Evolutionary conservation across 2,329 filamentous ascomycete species (phyloP), one percentile per base, ranked within the genome.

Genomic region (Trichoderma afroharzianum): DNA sequence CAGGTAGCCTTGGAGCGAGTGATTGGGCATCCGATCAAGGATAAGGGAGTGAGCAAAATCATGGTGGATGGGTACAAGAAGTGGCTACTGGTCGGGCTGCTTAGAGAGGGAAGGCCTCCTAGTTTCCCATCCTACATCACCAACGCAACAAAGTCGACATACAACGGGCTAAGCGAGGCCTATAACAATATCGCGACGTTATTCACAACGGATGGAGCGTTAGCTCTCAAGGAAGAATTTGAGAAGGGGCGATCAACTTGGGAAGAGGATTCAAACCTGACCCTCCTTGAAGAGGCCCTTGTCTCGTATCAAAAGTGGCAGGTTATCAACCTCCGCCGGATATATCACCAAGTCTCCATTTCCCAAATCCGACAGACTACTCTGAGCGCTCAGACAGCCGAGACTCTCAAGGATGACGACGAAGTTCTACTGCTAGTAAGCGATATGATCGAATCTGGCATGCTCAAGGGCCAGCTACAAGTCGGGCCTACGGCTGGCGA

Each of bases 41-140:
- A 90, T 24, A 83, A 85, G 36, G 86, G 88, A 43, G 85, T 89
- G 14, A 95, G 91, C 80, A 91, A 90, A 79, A 86, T 97, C 64
- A 96, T 96, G 92, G 85, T 92, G 4, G 94, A 97, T 75, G 93
- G 93, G 6, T 95, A 97, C 84, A 97, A 95, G 82, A 97, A 95
- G 81, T 98, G 94, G 92, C 79, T 97, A 9, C 83, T 99, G 18
- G 87, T 94, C 11, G 89, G 90, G 68, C 85, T 98, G 69, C 83
- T 99, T 21, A 85, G 88, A 7, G 83, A 90, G 68, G 95, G 94
- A 74, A 88, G 85, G 76, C 83, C 84, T 5, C 82, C 83, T 2
- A 75, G 81, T 0, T 78, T 89, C 11, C 92, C 93, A 1, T 83
- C 85, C 50, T 87, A 88, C 61, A 87, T 88, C 8, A 85, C 86